Evolutionary conservation across 2,329 filamentous ascomycete genomes (phyloP).

Genomic region (Lecanosticta acicola): DNA sequence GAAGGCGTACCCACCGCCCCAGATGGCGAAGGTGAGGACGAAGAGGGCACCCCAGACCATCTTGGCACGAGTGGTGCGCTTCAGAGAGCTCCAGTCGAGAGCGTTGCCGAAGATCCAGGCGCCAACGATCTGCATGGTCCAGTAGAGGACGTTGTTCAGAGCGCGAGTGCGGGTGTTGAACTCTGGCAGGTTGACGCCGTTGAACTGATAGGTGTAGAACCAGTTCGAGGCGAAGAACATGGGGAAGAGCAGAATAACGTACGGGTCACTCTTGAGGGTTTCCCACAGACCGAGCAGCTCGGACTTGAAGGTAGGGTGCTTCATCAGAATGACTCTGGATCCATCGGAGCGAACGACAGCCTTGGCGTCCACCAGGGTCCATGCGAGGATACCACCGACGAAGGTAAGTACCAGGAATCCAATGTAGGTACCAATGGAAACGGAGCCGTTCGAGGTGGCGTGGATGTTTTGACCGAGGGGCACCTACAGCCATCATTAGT

Average conservation of each 20-base stretch:
- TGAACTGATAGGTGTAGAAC: conserved; percentile 78
- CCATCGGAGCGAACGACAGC: conserved; percentile 71
- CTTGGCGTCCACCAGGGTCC: conserved; percentile 64
- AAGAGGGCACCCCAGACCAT: conserved; percentile 57
- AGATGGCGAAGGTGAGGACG: conserved; percentile 67
- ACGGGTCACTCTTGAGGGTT: conserved; percentile 64
- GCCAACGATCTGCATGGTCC: conserved; percentile 70
- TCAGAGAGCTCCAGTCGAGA: conserved; percentile 56
- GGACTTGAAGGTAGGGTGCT: conserved; percentile 79
- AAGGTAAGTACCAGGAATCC: conserved; percentile 82
- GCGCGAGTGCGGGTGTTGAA: conserved; percentile 70
- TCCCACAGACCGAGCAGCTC: conserved; percentile 72
- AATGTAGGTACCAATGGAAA: conserved; percentile 77
- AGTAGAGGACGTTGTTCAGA: conserved; percentile 73
- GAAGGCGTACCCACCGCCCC: conserved; percentile 78
- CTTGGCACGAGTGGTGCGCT: conserved; percentile 64
- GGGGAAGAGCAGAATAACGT: conserved; percentile 70
- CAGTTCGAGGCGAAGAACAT: conserved; percentile 77
- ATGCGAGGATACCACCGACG: conserved; percentile 62
- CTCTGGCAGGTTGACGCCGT: conserved; percentile 62
- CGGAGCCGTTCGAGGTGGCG: conserved; percentile 45
- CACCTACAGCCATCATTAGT: conserved; percentile 43
- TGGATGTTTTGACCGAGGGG: conserved; percentile 69
- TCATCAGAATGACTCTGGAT: conserved; percentile 76
- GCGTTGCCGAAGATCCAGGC: conserved; percentile 66